Percentiles rank a stretch among this genome's conserved stretches.
Conservation (phyloP, 768 basidiomycete species). For the Coprinopsis marcescibilis region DNA sequence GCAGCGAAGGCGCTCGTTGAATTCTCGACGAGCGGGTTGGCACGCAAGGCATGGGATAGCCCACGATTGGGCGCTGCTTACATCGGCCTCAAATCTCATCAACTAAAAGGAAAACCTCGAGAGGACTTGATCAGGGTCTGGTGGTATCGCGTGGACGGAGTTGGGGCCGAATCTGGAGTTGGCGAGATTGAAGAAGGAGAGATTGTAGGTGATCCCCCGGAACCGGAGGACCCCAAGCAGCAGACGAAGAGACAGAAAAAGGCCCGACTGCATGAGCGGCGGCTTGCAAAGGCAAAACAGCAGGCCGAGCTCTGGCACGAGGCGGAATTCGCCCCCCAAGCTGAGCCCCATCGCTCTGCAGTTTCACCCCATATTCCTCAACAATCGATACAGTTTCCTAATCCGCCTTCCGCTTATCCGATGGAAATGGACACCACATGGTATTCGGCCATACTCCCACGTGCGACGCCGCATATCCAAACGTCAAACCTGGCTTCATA, state of each 20-base stretch:
- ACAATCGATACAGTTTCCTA: too few relatives aligned
- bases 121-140: constrained; percentile 42
- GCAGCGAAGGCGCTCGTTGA: constrained; percentile 46
- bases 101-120: constrained; percentile 38
- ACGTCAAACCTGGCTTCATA: too few relatives aligned
- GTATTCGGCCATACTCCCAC: too few relatives aligned
- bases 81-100: constrained; percentile 25
- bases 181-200: constrained; percentile 47
- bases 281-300: too few relatives aligned
- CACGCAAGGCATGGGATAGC: constrained; percentile 44
- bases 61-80: constrained; percentile 33
- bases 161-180: constrained; percentile 33
- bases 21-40: constrained; percentile 39
- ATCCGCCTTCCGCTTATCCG: too few relatives aligned
- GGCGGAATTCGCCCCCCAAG: too few relatives aligned
- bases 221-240: constrained; percentile 4
- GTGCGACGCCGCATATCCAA: too few relatives aligned
- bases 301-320: too few relatives aligned
- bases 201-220: constrained; percentile 27
- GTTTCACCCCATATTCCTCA: too few relatives aligned
- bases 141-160: constrained; percentile 43
- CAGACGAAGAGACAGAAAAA: constrained; percentile 6
- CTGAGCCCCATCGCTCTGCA: too few relatives aligned
- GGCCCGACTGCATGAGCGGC: not conserved
- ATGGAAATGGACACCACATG: too few relatives aligned